These are phyloP conservation scores for Pythium folliculosum DNA, from an alignment of 352 stramenopile species.

Conservation along the genomic window DNA sequence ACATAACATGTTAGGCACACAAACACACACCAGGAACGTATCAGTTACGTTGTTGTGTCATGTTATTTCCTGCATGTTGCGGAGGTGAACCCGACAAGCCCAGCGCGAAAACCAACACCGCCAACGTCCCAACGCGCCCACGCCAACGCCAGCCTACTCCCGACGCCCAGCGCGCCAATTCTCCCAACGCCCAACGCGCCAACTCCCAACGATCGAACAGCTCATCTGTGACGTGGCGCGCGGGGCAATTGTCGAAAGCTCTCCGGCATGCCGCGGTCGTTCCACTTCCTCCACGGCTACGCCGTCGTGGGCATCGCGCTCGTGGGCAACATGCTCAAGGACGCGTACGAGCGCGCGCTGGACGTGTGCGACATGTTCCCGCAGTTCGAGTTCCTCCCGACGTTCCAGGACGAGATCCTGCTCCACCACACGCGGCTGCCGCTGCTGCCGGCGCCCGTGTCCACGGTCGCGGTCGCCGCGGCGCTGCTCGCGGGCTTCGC, in stretches of 20 bases:
- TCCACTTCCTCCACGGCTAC: slow-evolving; percentile 52
- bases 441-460: slow-evolving; percentile 38
- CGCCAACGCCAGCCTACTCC: not conserved
- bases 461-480: slow-evolving; percentile 47
- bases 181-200: slow-evolving; percentile 1
- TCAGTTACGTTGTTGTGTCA: too few species aligned
- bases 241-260: not conserved
- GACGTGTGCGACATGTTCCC: slow-evolving; percentile 66
- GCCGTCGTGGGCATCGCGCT: slow-evolving; percentile 39
- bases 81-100: slow-evolving; percentile 10
- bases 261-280: slow-evolving; percentile 12
- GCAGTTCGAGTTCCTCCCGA: slow-evolving; percentile 60
- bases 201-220: slow-evolving; percentile 4
- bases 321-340: slow-evolving; percentile 43
- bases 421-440: slow-evolving; percentile 62
- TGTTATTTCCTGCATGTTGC: not conserved
- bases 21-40: too few species aligned
- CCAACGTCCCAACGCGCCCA: slow-evolving; percentile 11
- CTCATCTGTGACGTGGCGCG: slow-evolving; percentile 1
- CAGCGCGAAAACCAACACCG: slow-evolving; percentile 13
- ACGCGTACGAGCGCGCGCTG: slow-evolving; percentile 43
- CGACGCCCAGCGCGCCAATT: slow-evolving; percentile 9
- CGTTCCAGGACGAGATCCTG: slow-evolving; percentile 55
- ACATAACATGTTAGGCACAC: not conserved
- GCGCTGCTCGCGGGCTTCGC: slow-evolving; percentile 36